Base-by-base conservation (phyloP, 1,284 basidiomycete species). In the Rhodotorula sp. region DNA sequence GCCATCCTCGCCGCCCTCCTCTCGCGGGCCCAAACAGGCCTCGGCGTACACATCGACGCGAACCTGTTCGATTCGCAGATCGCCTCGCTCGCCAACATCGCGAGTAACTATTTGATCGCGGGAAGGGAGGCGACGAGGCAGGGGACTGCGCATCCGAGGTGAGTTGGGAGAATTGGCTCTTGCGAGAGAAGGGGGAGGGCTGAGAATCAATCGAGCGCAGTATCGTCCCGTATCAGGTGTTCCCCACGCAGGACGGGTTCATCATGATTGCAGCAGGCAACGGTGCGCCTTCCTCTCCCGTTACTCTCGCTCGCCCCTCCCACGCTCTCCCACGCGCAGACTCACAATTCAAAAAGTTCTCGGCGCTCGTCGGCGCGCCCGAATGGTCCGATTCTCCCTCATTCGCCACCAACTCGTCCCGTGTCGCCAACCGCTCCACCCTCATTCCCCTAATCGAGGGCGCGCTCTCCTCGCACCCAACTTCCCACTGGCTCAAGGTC, bases 261-360 rank as follows among this genome's bases (percentile, higher is more conserved):
- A 81, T 96, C 70, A 95, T 96, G 92, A 88, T 97, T 65, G 93
- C 92, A 55, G 93, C 91, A 3, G 94, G 92, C 1, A 96, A 95
- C 81, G 88, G 91, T 90, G 76, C 64, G 81, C 70, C 51, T 70
- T 32, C 44, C 24, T 13, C n/a, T 51, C 20, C 52, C 39, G 39
- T 9, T 24, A 20, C 15, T 24, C 46, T 22, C 10, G 17, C 32
- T 44, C 10, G 4, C 4, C 27, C 29, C 15, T 29, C 52, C 10
- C 19, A 22, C 7, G 15, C 6, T 22, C 15, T n/a, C 30, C 17
- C n/a, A 24, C 64, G 27, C 52, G 46, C 76, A 74, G 74, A 78
- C 47, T 55, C 54, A 34, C 74, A 95, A 87, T 96, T 94, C 81
- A 83, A 81, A 63, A 82, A 85, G 29, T 82, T 94, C 39, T 75